Evolutionary conservation across 495 filamentous ascomycete species (phyloP).

Genomic region (Extremus antarcticus): DNA sequence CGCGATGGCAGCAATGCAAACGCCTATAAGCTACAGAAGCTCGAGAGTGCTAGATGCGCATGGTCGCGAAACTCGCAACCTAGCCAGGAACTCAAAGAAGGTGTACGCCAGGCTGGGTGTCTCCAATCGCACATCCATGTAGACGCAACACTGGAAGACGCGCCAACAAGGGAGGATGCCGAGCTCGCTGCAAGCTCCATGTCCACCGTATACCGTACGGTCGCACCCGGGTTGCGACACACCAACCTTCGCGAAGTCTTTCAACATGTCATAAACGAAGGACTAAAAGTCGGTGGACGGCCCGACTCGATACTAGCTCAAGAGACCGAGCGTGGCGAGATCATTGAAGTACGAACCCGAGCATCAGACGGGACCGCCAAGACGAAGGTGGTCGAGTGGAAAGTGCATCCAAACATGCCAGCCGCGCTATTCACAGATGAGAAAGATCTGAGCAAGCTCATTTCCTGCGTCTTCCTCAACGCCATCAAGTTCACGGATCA

Average conservation of each 20-base stretch:
- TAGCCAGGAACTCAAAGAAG: constrained; percentile 10
- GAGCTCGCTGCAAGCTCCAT: background rate
- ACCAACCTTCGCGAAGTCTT: constrained; percentile 56
- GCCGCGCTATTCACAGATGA: constrained; percentile 58
- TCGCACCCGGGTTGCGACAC: constrained; percentile 43
- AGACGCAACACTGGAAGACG: background rate
- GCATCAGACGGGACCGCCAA: constrained; percentile 48
- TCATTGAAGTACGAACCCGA: constrained; percentile 51
- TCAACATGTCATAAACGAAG: constrained; percentile 57
- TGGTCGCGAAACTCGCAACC: constrained; percentile 3
- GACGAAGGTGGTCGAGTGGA: constrained; percentile 55
- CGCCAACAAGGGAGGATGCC: constrained; percentile 2
- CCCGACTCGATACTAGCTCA: constrained; percentile 57
- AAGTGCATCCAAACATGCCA: constrained; percentile 53
- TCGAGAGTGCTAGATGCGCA: background rate
- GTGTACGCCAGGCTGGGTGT: constrained; percentile 6
- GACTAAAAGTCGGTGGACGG: constrained; percentile 57
- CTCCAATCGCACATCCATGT: background rate
- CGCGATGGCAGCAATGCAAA: constrained; percentile 11
- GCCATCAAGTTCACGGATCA: constrained; percentile 68
- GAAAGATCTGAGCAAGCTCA: constrained; percentile 60
- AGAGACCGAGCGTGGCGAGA: constrained; percentile 52
- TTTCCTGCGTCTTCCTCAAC: constrained; percentile 66
- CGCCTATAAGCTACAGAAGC: background rate
- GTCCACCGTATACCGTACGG: constrained; percentile 4